Conservation (phyloP, 805 yeast genomes). For the Wickerhamomyces tratensis region DNA sequence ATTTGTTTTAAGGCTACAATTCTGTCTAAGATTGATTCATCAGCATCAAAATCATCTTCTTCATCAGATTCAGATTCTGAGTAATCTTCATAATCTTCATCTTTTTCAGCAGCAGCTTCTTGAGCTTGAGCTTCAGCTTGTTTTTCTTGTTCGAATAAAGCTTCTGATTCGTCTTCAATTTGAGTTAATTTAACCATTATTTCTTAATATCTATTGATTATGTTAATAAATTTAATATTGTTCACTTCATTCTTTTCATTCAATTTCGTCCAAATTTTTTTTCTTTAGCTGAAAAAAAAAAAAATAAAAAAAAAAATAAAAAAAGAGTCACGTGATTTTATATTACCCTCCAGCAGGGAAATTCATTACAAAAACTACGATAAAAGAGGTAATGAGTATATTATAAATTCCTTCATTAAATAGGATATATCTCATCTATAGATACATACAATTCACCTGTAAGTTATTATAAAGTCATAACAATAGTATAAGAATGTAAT, state of each 20-base stretch:
- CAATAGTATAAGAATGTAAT: too few relatives aligned
- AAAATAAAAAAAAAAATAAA: too few relatives aligned
- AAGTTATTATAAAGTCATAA: too few relatives aligned
- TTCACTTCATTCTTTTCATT: too few relatives aligned
- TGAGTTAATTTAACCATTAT: conserved; percentile 69
- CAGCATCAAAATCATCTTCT: conserved; percentile 70
- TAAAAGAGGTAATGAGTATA: too few relatives aligned
- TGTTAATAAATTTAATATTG: too few relatives aligned
- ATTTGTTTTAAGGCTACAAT: conserved; percentile 86
- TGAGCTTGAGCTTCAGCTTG: conserved; percentile 25
- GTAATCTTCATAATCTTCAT: conserved; percentile 31
- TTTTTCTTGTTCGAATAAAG: conserved; percentile 16
- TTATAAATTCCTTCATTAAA: too few relatives aligned
- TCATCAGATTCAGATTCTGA: conserved; percentile 44
- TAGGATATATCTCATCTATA: too few relatives aligned
- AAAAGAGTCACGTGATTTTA: background rate
- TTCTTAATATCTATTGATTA: background rate
- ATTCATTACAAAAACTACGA: too few relatives aligned
- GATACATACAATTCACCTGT: too few relatives aligned
- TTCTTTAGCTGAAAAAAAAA: background rate
- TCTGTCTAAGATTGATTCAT: conserved; percentile 84
- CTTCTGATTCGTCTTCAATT: conserved; percentile 45
- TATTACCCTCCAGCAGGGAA: too few relatives aligned
- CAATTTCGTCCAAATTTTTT: background rate
- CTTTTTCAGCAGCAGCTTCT: conserved; percentile 20